Conservation (phyloP, 1,284 basidiomycete genomes). For the Sanghuangporus sanghuang region DNA sequence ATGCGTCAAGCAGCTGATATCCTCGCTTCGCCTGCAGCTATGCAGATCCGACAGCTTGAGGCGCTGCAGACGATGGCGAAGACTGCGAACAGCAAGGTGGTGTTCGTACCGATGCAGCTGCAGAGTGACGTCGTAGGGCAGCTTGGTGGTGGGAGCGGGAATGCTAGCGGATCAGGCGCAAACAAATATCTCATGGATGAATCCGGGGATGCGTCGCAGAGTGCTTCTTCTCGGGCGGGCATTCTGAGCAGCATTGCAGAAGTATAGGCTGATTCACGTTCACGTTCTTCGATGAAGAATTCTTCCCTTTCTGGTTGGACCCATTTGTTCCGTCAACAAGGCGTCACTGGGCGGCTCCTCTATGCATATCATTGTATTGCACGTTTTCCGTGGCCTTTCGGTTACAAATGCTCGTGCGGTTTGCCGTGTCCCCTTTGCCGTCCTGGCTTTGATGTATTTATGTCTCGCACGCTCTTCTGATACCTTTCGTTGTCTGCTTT, state of each 20-base stretch:
- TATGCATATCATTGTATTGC: background rate
- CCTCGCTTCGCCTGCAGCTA: constrained; percentile 87
- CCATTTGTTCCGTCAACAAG: background rate
- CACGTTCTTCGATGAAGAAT: background rate
- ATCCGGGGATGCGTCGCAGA: constrained; percentile 32
- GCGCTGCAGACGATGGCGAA: constrained; percentile 74
- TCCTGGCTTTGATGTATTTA: background rate
- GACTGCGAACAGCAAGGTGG: constrained; percentile 77
- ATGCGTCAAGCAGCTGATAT: constrained; percentile 95
- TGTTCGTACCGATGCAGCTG: constrained; percentile 92
- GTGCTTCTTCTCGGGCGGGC: constrained; percentile 44
- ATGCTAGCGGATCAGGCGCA: constrained; percentile 27
- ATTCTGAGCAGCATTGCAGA: constrained; percentile 46
- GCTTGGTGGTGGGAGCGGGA: constrained; percentile 33
- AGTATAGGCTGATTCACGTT: constrained; percentile 19
- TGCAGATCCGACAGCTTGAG: constrained; percentile 96
- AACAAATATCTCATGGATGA: constrained; percentile 33
- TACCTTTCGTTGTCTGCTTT: background rate
- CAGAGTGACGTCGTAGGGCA: constrained; percentile 66
- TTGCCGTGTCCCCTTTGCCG: background rate
- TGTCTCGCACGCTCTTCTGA: background rate
- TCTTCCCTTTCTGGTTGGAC: background rate
- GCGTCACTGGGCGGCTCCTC: background rate
- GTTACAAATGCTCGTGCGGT: background rate
- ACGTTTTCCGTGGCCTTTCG: background rate